Evolutionary conservation across 83 land plant species (phyloP), one percentile per base, ranked within the genome.

Genomic region (Diphasiastrum complanatum): DNA sequence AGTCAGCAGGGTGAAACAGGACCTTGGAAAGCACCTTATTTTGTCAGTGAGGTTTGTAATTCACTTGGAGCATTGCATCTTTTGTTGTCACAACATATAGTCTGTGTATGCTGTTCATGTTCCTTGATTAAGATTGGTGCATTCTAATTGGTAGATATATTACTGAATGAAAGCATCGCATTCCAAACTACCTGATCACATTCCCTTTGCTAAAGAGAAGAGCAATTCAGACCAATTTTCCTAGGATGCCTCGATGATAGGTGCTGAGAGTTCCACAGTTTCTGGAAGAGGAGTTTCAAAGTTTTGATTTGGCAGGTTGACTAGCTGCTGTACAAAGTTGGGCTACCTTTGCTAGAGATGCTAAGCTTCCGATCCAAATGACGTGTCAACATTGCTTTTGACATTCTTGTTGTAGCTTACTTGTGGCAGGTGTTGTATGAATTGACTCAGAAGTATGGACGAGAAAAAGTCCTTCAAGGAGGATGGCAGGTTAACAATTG

Each of bases 1-100:
- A n/a, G n/a, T n/a, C n/a, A n/a, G n/a, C n/a, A n/a, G n/a, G n/a
- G n/a, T n/a, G n/a, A n/a, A n/a, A n/a, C n/a, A n/a, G 70, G 68
- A 26, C 75, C 78, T 20, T 75, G 74, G 68, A 48, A 37, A 47
- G 74, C 78, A 34, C 74, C 74, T 12, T 75, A 52, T 54, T 75
- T 75, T 62, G 78, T 75, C n/a, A 69, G 70, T 48, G 78, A 75
- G 73, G 77, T 74, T 20, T 27, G 77, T 61, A n/a, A n/a, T n/a
- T 33, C 47, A 33, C 19, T 54, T 27, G 1, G n/a, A 10, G 2
- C 1, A 14, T 14, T 41, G 45, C 45, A 14, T 50, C 22, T 20
- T 49, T 49, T 16, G 22, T 18, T 50, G n/a, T n/a, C n/a, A n/a
- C n/a, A n/a, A n/a, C n/a, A n/a, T n/a, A n/a, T n/a, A n/a, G n/a